A percentile compares a stretch with the other conserved stretches of the same genome.
Conservation (phyloP, 148 eudicot species). For the Cornus florida region DNA sequence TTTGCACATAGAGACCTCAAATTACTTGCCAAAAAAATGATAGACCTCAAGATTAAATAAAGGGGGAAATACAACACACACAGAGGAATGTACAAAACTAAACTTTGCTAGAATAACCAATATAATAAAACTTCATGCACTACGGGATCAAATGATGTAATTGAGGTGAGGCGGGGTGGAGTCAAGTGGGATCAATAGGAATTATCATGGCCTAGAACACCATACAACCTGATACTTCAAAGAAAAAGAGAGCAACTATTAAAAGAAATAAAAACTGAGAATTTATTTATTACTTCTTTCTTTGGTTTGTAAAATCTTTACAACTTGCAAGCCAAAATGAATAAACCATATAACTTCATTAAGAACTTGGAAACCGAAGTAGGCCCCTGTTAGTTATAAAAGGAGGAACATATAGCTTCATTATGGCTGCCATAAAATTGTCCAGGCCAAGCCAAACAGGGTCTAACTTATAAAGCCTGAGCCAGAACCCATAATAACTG, state of each 20-base stretch:
- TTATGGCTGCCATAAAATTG: background rate
- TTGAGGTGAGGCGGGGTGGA: too few species aligned
- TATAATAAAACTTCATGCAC: background rate
- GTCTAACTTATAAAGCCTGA: background rate
- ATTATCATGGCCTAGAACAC: background rate
- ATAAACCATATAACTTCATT: background rate
- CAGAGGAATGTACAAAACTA: background rate
- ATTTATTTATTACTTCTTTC: background rate
- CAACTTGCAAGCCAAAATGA: background rate
- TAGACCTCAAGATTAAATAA: background rate
- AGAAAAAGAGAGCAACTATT: background rate
- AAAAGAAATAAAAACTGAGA: too few species aligned
- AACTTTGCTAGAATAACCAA: background rate
- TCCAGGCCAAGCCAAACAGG: background rate
- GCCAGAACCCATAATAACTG: background rate
- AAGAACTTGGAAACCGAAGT: background rate
- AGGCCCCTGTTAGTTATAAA: background rate
- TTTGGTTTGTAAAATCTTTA: background rate
- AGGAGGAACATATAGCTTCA: background rate
- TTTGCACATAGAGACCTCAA: too few species aligned
- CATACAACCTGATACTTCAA: background rate
- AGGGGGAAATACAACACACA: background rate
- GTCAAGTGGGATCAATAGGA: background rate
- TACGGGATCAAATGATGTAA: background rate
- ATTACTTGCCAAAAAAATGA: background rate